A percentile compares a stretch with the other conserved stretches of the same genome.
Evolutionary conservation across 2,329 filamentous ascomycete species (phyloP).

Genomic region (Periconia sp.): DNA sequence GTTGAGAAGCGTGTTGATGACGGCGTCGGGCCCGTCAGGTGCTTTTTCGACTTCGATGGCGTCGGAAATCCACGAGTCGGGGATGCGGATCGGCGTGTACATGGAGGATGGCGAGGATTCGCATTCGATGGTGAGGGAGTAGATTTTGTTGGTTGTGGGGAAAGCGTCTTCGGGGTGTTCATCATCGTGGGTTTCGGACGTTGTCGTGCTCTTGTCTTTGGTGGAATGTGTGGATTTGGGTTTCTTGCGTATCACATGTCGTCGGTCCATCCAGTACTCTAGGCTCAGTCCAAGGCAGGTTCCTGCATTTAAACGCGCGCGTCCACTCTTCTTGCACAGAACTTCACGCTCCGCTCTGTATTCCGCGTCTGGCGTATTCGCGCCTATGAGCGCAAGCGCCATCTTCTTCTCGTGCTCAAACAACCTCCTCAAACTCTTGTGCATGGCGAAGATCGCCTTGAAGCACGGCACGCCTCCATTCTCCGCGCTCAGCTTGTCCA

Average conservation of each 20-base stretch:
- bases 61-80: slow-evolving; percentile 72
- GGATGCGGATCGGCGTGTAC: slow-evolving; percentile 67
- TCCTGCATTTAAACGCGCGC: slow-evolving; percentile 69
- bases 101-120: slow-evolving; percentile 49
- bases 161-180: slow-evolving; percentile 33
- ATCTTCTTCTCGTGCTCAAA: slow-evolving; percentile 68
- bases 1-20: slow-evolving; percentile 46
- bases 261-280: slow-evolving; percentile 74
- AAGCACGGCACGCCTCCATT: slow-evolving; percentile 66
- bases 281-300: slow-evolving; percentile 69
- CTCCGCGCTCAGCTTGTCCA: slow-evolving; percentile 72
- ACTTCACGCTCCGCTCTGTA: slow-evolving; percentile 58
- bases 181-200: slow-evolving; percentile 17
- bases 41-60: slow-evolving; percentile 67
- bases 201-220: slow-evolving; percentile 41
- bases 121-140: slow-evolving; percentile 70
- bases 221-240: slow-evolving; percentile 23
- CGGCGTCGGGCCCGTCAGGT: slow-evolving; percentile 30
- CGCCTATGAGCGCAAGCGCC: slow-evolving; percentile 31
- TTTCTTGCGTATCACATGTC: slow-evolving; percentile 46
- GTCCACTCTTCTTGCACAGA: slow-evolving; percentile 70
- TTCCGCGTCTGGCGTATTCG: slow-evolving; percentile 45
- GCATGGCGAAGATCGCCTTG: slow-evolving; percentile 74
- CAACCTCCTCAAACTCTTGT: slow-evolving; percentile 68
- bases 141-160: slow-evolving; percentile 54